phyloP scores from a whole-genome alignment of 148 eudicot genomes.

The Fagopyrum tataricum region DNA sequence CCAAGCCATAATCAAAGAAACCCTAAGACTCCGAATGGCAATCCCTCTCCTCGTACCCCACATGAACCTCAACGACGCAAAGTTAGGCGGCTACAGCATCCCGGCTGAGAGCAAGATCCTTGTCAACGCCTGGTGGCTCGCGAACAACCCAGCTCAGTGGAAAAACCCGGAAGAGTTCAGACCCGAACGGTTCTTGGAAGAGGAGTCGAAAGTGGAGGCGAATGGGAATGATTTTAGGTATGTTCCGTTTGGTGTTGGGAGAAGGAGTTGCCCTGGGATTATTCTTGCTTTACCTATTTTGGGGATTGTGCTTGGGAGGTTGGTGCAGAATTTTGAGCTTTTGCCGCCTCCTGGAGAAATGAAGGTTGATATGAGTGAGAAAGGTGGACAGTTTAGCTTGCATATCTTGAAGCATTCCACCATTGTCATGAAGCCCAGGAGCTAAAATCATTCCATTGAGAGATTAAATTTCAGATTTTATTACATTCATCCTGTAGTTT shows the following conservation, averaged over 20 bases:
- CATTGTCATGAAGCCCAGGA: conserved; percentile 35
- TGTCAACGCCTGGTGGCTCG: conserved; percentile 77
- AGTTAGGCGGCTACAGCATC: conserved; percentile 45
- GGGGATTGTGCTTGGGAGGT: conserved; percentile 33
- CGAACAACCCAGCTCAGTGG: conserved; percentile 62
- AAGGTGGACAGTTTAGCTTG: conserved; percentile 65
- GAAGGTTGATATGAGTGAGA: conserved; percentile 44
- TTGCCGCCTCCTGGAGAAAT: conserved; percentile 30
- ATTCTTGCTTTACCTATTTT: conserved; percentile 58
- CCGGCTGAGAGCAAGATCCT: conserved; percentile 53
- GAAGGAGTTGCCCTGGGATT: conserved; percentile 76
- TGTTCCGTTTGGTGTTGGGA: conserved; percentile 61
- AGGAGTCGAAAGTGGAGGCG: conserved; percentile 41
- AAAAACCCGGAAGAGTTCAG: conserved; percentile 40
- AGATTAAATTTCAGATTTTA: not conserved
- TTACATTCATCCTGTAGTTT: not conserved
- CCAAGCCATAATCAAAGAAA: conserved; percentile 56
- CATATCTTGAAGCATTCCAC: conserved; percentile 56
- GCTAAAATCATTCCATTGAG: not conserved
- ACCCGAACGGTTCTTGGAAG: conserved; percentile 61
- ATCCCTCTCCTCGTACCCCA: conserved; percentile 67
- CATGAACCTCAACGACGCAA: conserved; percentile 61
- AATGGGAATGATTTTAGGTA: conserved; percentile 49
- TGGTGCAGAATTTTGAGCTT: conserved; percentile 48
- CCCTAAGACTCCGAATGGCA: conserved; percentile 47